Evolutionary conservation across 805 yeast species (phyloP), one percentile per base, ranked within the genome.

Genomic region (Yamadazyma paraphyllophila): DNA sequence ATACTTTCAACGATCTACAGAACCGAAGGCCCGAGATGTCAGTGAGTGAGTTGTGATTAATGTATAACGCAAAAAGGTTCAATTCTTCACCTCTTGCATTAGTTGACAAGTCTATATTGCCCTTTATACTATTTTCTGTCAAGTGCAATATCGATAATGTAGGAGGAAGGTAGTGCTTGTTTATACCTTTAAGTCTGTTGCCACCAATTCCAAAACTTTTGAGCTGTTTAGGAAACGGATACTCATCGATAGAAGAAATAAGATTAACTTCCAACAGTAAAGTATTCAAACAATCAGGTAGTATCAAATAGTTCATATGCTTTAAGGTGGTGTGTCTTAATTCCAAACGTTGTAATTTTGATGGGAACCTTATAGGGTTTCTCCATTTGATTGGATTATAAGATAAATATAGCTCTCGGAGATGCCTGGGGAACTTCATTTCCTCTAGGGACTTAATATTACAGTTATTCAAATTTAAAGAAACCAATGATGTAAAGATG

Each of bases 301-400:
- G 49, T 14, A 31, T 31, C 14, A 59, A 36, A 9, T 43, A 37
- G 1, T 32, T 14, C 29, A 57, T 27, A 36, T 51, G 14, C 1
- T 52, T 55, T 15, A 59, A 34, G 10, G 40, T 44, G 6, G 62
- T 56, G 33, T 55, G 50, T 25, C 47, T 42, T 9, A 59, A 36
- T 20, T 48, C 51, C 17, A 59, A 46, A 13, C 34, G 37, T 24
- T 17, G 41, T 15, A 59, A 33, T 3, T 45, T 41, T 2, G 46
- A 11, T 1, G 57, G 56, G 36, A 59, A 53, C 33, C 8, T 26
- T 6, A 48, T 32, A 14, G 46, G 41, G 2, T 25, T 25, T 9
- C 26, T 26, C 62, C 62, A 58, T 29, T 48, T 43, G 12, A 56
- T 53, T 9, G 57, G 57, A 46, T 60, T 60, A 38, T 55, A 44